Base-by-base conservation (phyloP, 1,284 basidiomycete species). In the Leccinum fallax region DNA sequence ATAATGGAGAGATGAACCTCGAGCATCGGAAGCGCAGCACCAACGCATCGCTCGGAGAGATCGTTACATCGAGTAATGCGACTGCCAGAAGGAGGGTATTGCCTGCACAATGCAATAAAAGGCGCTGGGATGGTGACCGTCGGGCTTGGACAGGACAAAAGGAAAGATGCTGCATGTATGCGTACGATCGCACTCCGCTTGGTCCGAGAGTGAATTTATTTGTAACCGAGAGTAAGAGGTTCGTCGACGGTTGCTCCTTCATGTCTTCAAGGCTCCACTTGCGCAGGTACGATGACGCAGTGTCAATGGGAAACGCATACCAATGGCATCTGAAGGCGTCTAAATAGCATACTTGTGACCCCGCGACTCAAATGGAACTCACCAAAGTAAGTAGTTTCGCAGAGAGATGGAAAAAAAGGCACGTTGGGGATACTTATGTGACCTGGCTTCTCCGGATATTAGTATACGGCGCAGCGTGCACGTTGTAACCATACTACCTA, bases 151-250 rank as follows among this genome's bases (percentile, higher is more conserved):
- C 32, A 21, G 38, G 52, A 24, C 16, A 46, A 56, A 34, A 51
- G n/a, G 43, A 19, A 36, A 34, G 28, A 61, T 4, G 46, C 21
- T 36, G 48, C 51, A 54, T 53, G 19, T 53, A 64, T 58, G 61
- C 36, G n/a, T n/a, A 19, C 55, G 16, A 49, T 53, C 36, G 28
- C 19, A 46, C 32, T 51, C 36, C 48, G 10, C 10, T n/a, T 43
- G 9, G 40, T 11, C 34, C 49, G n/a, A 26, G 40, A 34, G 51
- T 61, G 19, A 21, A 46, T 46, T 11, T 8, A 2, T 19, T 43
- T 46, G 43, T 46, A 13, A 46, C 8, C 10, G 19, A 21, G 3
- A 21, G 43, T 5, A 6, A 38, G 13, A n/a, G 2, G 15, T n/a
- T 40, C 16, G 9, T 43, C 40, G 43, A 43, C 2, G 10, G 10